These are phyloP conservation scores for Saccharomyces hybrid DNA, from an alignment of 1,139 yeast genomes.

Conservation along the genomic window DNA sequence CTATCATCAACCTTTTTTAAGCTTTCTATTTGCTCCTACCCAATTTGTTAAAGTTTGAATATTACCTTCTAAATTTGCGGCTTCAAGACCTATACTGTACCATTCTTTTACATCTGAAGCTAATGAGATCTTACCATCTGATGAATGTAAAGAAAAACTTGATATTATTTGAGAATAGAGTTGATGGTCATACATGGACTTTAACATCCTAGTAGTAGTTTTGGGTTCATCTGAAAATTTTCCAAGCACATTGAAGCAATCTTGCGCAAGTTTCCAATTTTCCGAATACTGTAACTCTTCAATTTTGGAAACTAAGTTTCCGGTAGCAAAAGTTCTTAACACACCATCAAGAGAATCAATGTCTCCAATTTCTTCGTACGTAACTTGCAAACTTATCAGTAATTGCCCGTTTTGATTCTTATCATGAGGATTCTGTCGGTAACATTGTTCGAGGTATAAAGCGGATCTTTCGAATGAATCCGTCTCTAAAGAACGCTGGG, in stretches of 20 bases:
- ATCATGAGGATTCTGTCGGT: constrained; percentile 37
- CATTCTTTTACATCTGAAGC: constrained; percentile 40
- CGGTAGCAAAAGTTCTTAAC: constrained; percentile 62
- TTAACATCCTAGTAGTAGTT: constrained; percentile 36
- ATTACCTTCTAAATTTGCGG: constrained; percentile 63
- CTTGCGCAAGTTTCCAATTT: constrained; percentile 81
- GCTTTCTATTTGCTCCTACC: constrained; percentile 40
- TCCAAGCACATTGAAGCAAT: constrained; percentile 69
- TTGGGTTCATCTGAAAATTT: constrained; percentile 31
- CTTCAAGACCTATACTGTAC: constrained; percentile 63
- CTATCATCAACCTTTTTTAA: constrained; percentile 43
- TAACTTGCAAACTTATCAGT: constrained; percentile 54
- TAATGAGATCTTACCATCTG: constrained; percentile 15
- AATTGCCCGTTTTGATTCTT: constrained; percentile 38
- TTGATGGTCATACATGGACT: constrained; percentile 52
- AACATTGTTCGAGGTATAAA: constrained; percentile 75
- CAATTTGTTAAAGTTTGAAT: constrained; percentile 48
- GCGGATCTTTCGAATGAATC: constrained; percentile 84
- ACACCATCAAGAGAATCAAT: constrained; percentile 87
- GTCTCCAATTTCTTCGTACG: constrained; percentile 84
- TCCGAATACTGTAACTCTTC: constrained; percentile 78
- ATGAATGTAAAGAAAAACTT: constrained; percentile 24
- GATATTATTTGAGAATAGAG: constrained; percentile 44
- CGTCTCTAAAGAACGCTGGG: constrained; percentile 72
- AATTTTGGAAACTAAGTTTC: constrained; percentile 63